A percentile compares a stretch with the other conserved stretches of the same genome.
Evolutionary conservation across 106 monocot genomes (phyloP).

Genomic region (Dendrobium chrysotoxum): DNA sequence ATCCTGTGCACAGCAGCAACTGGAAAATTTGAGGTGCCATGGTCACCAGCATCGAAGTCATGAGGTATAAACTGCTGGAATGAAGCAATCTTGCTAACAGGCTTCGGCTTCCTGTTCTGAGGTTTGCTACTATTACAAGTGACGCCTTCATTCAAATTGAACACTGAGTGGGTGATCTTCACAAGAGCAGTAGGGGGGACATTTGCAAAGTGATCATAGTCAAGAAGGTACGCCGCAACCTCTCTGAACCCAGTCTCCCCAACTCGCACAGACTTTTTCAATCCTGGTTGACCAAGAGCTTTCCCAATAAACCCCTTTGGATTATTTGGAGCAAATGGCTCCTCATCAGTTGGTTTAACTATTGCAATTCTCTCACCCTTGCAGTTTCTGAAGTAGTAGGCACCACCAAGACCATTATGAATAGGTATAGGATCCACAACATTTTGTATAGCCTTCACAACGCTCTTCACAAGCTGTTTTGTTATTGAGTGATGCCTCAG

Average conservation of each 20-base stretch:
- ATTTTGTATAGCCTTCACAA: conserved; percentile 48
- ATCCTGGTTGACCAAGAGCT: conserved; percentile 48
- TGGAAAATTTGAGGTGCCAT: conserved; percentile 85
- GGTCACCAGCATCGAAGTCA: conserved; percentile 92
- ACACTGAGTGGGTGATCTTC: conserved; percentile 70
- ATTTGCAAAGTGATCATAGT: conserved; percentile 74
- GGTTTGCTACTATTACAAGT: not conserved
- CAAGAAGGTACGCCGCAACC: conserved; percentile 86
- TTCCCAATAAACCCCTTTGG: conserved; percentile 59
- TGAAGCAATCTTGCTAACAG: conserved; percentile 76
- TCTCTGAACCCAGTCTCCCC: conserved; percentile 89
- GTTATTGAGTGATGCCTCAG: conserved; percentile 39
- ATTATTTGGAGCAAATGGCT: conserved; percentile 76
- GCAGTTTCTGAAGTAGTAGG: conserved; percentile 79
- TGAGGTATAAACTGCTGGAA: conserved; percentile 83
- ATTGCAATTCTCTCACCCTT: conserved; percentile 70
- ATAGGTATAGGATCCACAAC: conserved; percentile 71
- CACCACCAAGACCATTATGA: conserved; percentile 78
- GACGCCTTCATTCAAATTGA: conserved; percentile 46
- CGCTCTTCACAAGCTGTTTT: conserved; percentile 65
- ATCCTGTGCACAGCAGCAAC: conserved; percentile 84
- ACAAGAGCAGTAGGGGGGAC: conserved; percentile 83
- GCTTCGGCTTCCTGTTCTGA: conserved; percentile 11
- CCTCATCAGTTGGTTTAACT: conserved; percentile 89
- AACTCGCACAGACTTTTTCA: conserved; percentile 74